Base-by-base conservation (phyloP, 2,329 filamentous ascomycete species). In the Fragosphaeria purpurea region DNA sequence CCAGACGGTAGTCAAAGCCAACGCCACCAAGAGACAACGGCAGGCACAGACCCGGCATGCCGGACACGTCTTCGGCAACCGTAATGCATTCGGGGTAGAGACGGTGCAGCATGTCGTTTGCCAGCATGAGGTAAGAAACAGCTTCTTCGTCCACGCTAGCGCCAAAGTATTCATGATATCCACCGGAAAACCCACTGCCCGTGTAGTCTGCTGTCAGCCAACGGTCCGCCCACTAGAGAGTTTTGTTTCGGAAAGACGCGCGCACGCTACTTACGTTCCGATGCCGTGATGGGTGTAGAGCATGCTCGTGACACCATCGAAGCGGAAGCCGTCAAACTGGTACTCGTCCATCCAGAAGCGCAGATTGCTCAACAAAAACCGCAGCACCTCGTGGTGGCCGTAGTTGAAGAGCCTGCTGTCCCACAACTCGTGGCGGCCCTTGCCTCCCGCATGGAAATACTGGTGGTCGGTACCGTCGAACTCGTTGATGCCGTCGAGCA, bases 311-410 rank as follows among this genome's bases (percentile, higher is more conserved):
- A 98, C 93, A 57, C 93, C 93, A 59, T 98, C 93, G 61, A 98
- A 98, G 41, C 93, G 82, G 77, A 97, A 98, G 31, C 93, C 93
- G 63, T 98, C 93, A 63, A 98, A 97, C 41, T 82, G 74, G 62
- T 96, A 98, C 69, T 96, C 90, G 51, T 97, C 91, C 90, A 98
- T 97, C 90, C 93, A 98, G 72, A 95, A 98, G 31, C 91, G 80
- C 52, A 98, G 70, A 65, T 98, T 98, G 66, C 90, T 96, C 32
- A 98, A 74, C 44, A 98, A 73, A 70, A 98, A 98, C n/a, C 93
- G 81, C 64, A 97, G 67, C 30, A 98, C 93, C 65, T 98, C 93
- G 61, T 97, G 89, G 61, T 81, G 81, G 34, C 90, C 91, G 63
- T 97, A 98, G 72, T 98, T 98, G 76, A 98, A 98, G 50, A 98